These are phyloP conservation scores for Bipolaris cookei DNA, from an alignment of 2,329 filamentous ascomycete species.

Conservation along the genomic window DNA sequence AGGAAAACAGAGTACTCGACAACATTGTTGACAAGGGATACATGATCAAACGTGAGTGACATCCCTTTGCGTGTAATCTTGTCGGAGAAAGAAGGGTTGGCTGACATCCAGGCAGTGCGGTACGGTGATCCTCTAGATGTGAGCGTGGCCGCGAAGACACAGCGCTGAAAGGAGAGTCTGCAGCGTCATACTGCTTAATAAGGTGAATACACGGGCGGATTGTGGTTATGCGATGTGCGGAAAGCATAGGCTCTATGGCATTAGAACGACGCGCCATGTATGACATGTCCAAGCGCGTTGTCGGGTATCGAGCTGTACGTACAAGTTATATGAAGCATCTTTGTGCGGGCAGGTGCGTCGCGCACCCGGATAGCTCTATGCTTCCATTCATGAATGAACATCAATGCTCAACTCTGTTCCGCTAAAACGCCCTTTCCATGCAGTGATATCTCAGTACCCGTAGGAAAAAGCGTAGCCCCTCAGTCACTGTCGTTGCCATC, in stretches of 20 bases:
- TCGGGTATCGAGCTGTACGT: background rate
- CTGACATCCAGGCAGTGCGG: conserved; percentile 32
- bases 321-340: background rate
- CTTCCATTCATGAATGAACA: background rate
- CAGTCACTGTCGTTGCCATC: conserved; percentile 62
- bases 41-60: conserved; percentile 44
- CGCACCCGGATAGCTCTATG: background rate
- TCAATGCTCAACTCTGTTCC: conserved; percentile 1
- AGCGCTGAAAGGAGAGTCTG: conserved; percentile 29
- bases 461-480: conserved; percentile 1
- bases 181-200: background rate
- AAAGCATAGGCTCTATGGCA: background rate
- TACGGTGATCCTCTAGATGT: conserved; percentile 48
- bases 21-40: conserved; percentile 41
- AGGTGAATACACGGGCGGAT: background rate
- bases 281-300: background rate
- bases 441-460: conserved; percentile 19
- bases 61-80: background rate
- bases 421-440: conserved; percentile 39
- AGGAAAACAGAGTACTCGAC: conserved; percentile 45
- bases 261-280: background rate
- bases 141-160: conserved; percentile 32
- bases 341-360: background rate
- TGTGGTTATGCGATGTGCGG: background rate
- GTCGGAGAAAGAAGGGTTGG: background rate